Evolutionary conservation across 192 early-diverging fungal species (phyloP), one percentile per base, ranked within the genome.

Genomic region (Coemansia sp.): DNA sequence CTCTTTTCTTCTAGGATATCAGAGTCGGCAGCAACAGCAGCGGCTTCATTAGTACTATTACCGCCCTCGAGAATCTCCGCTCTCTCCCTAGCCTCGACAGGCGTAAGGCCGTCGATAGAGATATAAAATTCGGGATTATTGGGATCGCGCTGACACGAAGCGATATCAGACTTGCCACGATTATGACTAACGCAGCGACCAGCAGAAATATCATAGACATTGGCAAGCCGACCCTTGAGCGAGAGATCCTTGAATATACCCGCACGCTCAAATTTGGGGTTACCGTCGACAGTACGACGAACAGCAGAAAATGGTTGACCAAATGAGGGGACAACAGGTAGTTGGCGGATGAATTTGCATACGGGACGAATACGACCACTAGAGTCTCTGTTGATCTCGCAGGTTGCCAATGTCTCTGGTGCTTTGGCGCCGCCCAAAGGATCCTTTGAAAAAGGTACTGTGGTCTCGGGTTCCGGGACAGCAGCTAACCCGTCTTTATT

Each of bases 361-460:
- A 83, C 76, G 3, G 80, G 80, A 13, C 67, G 66, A 64, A 83
- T 83, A 2, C 33, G 59, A 3, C 80, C 80, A 2, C 67, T n/a
- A 1, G 72, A 42, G 27, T 83, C 76, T 9, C 76, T 65, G 70
- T 75, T 78, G 61, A 83, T 83, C 24, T 75, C 73, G 52, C 80
- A 83, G 4, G 76, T 83, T 10, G 80, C 80, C 57, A 83, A 68
- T 2, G 73, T 75, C 76, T 83, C 76, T 43, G 76, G 73, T n/a
- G 73, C 70, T 15, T 66, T 72, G 70, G 73, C 31, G 13, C 73
- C 66, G 16, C 69, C 63, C 40, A 78, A 51, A 31, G 73, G 76
- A 41, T 83, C 76, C 47, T 66, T 68, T 38, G 61, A 22, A 1
- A 64, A 41, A 1, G 68, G 65, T 6, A 60, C 55, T 2, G 73